Evolutionary conservation across 257 asterid genomes (phyloP).

Genomic region (Capsicum rhomboideum): DNA sequence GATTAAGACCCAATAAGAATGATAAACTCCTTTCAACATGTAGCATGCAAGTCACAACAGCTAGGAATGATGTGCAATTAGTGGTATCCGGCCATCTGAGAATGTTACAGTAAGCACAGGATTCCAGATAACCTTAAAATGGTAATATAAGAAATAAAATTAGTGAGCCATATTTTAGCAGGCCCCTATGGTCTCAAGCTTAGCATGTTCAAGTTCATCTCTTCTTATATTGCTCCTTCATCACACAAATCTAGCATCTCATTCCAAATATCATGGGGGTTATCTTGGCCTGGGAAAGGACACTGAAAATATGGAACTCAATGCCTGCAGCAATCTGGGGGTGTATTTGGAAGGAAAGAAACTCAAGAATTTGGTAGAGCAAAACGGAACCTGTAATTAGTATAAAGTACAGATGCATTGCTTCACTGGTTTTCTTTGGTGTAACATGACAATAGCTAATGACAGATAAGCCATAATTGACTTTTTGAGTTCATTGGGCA

Average conservation of each 20-base stretch:
- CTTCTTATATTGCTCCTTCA: background rate
- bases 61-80: background rate
- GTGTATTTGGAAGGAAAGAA: background rate
- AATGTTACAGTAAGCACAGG: background rate
- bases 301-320: background rate
- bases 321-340: background rate
- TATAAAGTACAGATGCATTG: background rate
- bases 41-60: background rate
- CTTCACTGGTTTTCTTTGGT: background rate
- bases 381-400: background rate
- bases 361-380: background rate
- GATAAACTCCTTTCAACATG: background rate
- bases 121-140: background rate
- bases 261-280: background rate
- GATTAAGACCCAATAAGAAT: conserved; percentile 5
- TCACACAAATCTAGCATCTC: background rate
- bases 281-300: background rate
- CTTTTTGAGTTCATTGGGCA: background rate
- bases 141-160: background rate
- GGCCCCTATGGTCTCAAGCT: background rate
- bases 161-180: background rate
- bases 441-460: background rate
- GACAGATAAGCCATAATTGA: background rate
- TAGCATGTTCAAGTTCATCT: background rate
- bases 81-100: background rate